phyloP scores from a whole-genome alignment of 768 basidiomycete species.

The Hygrocybe coccinea region DNA sequence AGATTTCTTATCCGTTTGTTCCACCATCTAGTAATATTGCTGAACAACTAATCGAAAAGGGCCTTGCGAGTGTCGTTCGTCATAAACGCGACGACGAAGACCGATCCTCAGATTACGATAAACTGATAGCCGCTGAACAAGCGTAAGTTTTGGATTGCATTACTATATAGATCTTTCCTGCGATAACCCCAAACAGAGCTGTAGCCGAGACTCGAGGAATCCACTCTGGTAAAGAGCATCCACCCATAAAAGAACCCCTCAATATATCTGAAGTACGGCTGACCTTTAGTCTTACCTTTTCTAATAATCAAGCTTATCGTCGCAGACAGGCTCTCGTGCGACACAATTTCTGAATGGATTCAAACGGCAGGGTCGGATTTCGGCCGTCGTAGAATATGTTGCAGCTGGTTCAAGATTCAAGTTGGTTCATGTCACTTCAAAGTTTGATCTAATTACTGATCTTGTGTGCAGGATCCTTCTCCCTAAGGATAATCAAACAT shows the following conservation, averaged over 20 bases:
- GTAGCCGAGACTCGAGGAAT: constrained; percentile 73
- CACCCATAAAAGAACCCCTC: constrained; percentile 71
- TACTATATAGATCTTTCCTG: not conserved
- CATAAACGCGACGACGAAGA: constrained; percentile 96
- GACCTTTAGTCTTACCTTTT: not conserved
- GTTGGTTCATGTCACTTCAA: constrained; percentile 35
- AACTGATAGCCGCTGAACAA: constrained; percentile 92
- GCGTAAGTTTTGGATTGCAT: constrained; percentile 43
- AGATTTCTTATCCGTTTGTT: constrained; percentile 4
- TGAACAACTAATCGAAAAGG: constrained; percentile 90
- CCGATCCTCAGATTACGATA: constrained; percentile 93
- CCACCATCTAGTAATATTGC: constrained; percentile 67
- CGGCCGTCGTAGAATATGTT: constrained; percentile 89
- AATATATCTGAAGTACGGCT: constrained; percentile 82
- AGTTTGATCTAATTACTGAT: constrained; percentile 2
- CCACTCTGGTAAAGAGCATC: constrained; percentile 87
- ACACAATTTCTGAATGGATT: constrained; percentile 85
- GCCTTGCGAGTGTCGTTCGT: constrained; percentile 81
- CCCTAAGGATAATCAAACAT: constrained; percentile 86
- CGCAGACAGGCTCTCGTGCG: constrained; percentile 65
- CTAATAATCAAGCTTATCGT: constrained; percentile 4
- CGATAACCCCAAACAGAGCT: constrained; percentile 48
- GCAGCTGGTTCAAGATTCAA: constrained; percentile 95
- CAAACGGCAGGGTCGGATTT: constrained; percentile 80
- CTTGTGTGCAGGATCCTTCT: constrained; percentile 58